phyloP scores from a whole-genome alignment of 192 early-diverging fungal species.

The Linderina pennispora region DNA sequence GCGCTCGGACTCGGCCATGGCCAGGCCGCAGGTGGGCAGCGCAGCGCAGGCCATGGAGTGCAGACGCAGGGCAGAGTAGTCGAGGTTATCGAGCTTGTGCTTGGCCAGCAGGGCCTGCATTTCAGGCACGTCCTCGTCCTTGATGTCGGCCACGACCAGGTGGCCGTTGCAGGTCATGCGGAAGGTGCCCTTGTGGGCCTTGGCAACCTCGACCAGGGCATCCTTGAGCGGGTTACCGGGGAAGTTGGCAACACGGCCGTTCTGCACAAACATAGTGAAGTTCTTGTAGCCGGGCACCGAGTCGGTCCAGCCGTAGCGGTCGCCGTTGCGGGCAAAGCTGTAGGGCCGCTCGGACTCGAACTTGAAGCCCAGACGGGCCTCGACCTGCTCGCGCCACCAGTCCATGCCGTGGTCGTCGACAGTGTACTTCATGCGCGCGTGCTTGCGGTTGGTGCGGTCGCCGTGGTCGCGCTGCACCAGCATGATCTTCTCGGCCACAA shows the following conservation, averaged over 20 bases:
- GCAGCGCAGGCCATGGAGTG: constrained; percentile 96
- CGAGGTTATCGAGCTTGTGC: constrained; percentile 70
- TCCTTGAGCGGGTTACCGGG: constrained; percentile 66
- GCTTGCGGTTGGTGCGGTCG: constrained; percentile 96
- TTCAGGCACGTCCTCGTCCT: constrained; percentile 56
- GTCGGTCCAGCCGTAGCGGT: constrained; percentile 85
- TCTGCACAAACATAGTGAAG: constrained; percentile 89
- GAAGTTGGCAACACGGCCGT: constrained; percentile 84
- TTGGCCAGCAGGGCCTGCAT: constrained; percentile 56
- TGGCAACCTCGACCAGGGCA: constrained; percentile 73
- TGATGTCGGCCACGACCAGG: constrained; percentile 74
- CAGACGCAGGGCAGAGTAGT: constrained; percentile 71
- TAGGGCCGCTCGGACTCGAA: constrained; percentile 64
- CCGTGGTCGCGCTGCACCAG: constrained; percentile 91
- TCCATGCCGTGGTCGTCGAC: constrained; percentile 91
- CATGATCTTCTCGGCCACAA: constrained; percentile 87
- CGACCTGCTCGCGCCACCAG: constrained; percentile 86
- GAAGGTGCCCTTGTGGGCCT: constrained; percentile 69
- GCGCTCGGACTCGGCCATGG: constrained; percentile 97
- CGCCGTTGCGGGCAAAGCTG: constrained; percentile 82
- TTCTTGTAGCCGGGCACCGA: constrained; percentile 33
- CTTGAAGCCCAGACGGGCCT: constrained; percentile 69
- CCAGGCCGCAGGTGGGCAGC: constrained; percentile 89
- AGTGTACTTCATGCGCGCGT: constrained; percentile 97
- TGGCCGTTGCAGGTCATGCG: constrained; percentile 92